phyloP scores from a whole-genome alignment of 148 eudicot species.

The Rhododendron molle region DNA sequence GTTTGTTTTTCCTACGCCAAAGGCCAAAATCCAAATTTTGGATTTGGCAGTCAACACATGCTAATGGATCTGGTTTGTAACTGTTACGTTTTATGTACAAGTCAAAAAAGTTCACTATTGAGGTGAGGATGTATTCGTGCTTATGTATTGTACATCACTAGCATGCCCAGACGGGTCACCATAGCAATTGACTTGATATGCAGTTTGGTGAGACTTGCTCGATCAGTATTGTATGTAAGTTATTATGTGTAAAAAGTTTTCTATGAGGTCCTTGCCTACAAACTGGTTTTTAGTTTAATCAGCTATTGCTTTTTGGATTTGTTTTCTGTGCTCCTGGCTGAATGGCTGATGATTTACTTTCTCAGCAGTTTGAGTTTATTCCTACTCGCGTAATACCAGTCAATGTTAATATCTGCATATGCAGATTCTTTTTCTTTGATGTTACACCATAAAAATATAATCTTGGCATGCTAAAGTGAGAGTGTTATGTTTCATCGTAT shows the following conservation, averaged over 20 bases:
- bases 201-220: constrained; percentile 1
- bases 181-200: not conserved
- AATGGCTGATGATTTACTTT: not conserved
- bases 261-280: not conserved
- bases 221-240: not conserved
- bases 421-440: not conserved
- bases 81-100: not conserved
- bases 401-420: not conserved
- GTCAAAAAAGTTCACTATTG: not conserved
- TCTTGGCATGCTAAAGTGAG: not conserved
- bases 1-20: not conserved
- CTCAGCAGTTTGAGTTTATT: not conserved
- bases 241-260: not conserved
- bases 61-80: not conserved
- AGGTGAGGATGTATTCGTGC: not conserved
- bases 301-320: not conserved
- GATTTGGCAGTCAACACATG: not conserved
- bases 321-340: not conserved
- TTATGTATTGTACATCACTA: not conserved
- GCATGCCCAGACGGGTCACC: no score
- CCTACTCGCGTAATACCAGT: not conserved
- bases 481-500: not conserved
- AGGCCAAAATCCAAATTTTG: not conserved
- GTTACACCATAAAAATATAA: not conserved
- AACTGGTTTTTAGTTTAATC: not conserved